Evolutionary conservation across 108 stramenopile genomes (phyloP).

Genomic region (Stephanodiscus minutulus): DNA sequence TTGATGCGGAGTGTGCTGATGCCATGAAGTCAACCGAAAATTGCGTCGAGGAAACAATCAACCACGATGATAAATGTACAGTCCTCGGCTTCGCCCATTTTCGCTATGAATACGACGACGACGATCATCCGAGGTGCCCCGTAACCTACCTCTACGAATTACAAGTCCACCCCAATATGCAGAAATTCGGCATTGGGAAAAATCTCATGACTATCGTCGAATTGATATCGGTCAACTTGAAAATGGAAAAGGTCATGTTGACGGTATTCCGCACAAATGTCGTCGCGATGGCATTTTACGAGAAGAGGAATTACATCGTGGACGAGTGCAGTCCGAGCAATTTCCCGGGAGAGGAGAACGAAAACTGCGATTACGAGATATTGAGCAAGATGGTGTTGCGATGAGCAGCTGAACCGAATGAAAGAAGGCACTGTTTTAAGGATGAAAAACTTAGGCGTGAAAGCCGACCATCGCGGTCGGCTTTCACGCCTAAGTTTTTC

Average conservation of each 20-base stretch:
- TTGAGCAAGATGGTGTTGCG: constrained; percentile 56
- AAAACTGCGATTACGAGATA: constrained; percentile 79
- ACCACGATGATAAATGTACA: constrained; percentile 10
- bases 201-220: constrained; percentile 66
- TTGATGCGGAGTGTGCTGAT: not conserved
- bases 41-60: not conserved
- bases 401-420: no score
- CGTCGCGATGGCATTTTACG: constrained; percentile 73
- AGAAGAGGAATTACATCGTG: constrained; percentile 51
- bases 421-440: no score
- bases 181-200: constrained; percentile 65
- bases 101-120: constrained; percentile 84
- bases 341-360: constrained; percentile 36
- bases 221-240: constrained; percentile 40
- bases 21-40: not conserved
- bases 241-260: constrained; percentile 67
- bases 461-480: constrained; percentile 48
- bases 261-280: constrained; percentile 75
- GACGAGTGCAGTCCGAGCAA: constrained; percentile 75
- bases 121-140: constrained; percentile 37
- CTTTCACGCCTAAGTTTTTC: constrained; percentile 69
- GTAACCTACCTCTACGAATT: constrained; percentile 75
- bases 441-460: no score
- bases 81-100: constrained; percentile 73
- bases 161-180: constrained; percentile 57